Evolutionary conservation across 805 yeast genomes (phyloP), one percentile per base, ranked within the genome.

Genomic region (Wickerhamiella sergipiensis): DNA sequence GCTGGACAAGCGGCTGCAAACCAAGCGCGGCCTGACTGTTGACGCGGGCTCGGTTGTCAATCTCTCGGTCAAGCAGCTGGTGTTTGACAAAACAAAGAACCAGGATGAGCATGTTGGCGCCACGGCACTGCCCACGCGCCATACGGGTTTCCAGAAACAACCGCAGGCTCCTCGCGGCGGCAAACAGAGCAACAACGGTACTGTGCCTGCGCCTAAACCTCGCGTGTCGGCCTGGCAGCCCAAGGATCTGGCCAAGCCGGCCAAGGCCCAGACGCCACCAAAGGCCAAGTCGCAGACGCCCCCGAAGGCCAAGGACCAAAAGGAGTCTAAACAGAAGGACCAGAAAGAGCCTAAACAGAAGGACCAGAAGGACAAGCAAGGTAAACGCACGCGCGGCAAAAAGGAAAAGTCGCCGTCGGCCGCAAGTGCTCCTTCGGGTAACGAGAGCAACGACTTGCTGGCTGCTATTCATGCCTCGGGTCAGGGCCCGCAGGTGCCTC

Each of bases 11-110:
- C 79, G 85, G 63, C 72, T 88, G 59, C 69, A 68, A 49, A 76
- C 90, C 5, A 83, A 80, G 59, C 80, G 98, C 61, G 98, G 97
- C 18, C 67, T 87, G 57, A 79, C 83, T 22, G 78, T 92, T 50
- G 95, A 85, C 56, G 80, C 95, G 0, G 79, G 90, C 0, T 74
- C 85, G 50, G 80, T 92, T 36, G 73, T 92, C 67, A 92, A 92
- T 63, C 62, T 90, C 47, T 73, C 90, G 4, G 69, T 78, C 59
- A 77, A 76, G 55, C 95, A 90, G 64, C 77, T 85, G 59, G 78
- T 85, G 40, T 85, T 75, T 64, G 89, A 84, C 59, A 78, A 88
- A 3, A 77, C 77, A 59, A 39, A 46, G 83, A 85, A 10, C 78
- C 51, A 42, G 10, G 49, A 7, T 2, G 43, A 26, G 23, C 23